Percentiles rank a stretch among this genome's conserved stretches.
Conservation (phyloP, 345 rosid genomes). For the Eucalyptus urophylla region DNA sequence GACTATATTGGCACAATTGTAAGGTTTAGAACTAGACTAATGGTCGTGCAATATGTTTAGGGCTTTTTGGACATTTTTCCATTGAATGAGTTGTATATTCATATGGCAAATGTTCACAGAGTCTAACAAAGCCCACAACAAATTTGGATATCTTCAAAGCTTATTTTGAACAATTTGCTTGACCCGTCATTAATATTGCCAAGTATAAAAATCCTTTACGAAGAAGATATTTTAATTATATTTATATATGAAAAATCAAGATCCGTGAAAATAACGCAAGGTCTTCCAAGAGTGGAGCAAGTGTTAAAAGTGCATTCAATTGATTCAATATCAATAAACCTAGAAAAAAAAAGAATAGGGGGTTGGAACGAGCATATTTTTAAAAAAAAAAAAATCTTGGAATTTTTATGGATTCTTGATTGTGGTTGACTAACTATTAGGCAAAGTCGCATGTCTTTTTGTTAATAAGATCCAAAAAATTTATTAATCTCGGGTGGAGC, state of each 20-base stretch:
- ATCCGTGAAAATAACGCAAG: neutral
- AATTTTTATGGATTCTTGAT: neutral
- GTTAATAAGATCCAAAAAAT: neutral
- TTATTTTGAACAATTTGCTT: neutral
- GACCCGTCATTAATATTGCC: neutral
- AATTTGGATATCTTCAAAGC: neutral
- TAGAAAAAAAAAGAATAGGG: neutral
- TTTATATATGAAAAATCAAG: neutral
- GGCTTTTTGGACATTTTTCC: neutral
- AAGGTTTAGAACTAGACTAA: neutral
- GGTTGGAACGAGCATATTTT: neutral
- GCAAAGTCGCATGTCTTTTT: neutral
- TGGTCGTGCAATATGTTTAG: rapidly evolving
- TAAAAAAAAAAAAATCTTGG: neutral
- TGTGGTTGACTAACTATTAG: neutral
- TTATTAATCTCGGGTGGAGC: neutral
- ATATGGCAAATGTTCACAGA: neutral
- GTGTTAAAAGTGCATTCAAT: neutral
- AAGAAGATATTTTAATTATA: neutral
- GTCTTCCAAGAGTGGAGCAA: neutral
- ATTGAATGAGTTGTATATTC: neutral
- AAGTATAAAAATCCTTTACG: neutral
- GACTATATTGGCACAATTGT: neutral
- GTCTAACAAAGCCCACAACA: neutral
- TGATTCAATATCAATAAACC: neutral